Evolutionary conservation across 495 filamentous ascomycete genomes (phyloP), one percentile per base, ranked within the genome.

Genomic region (Hyaloscypha finlandica): DNA sequence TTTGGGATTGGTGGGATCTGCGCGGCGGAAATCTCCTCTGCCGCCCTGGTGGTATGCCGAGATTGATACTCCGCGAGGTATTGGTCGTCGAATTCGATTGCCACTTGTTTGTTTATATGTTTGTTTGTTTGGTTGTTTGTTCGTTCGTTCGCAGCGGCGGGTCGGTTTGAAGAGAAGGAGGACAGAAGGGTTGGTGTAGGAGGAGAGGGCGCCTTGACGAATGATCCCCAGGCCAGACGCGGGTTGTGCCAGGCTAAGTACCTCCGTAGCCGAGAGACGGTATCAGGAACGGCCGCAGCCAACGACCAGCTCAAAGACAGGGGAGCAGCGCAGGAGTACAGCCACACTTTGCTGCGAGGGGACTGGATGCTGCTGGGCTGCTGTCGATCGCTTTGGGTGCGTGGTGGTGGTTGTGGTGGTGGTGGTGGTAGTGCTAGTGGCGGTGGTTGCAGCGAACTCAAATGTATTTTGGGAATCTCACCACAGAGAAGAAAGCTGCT

Each of bases 391-490:
- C 53, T 11, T 31, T 39, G 52, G 51, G 35, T 11, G 35, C 5
- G n/a, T 31, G 22, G 51, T 29, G 51, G 42, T 22, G n/a, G 2
- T 14, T 2, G 29, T 9, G 56, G 1, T 16, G 9, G 22, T 29
- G 12, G 12, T 1, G 25, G 53, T 56, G 25, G 48, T 33, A n/a
- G 30, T 9, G 56, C 9, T 16, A 1, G 22, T 29, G 12, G 12
- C 9, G 25, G 53, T 56, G 25, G 48, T 33, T 16, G 62, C 51
- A 42, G 63, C 19, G 2, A 45, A 60, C 42, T 25, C 25, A 54
- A 32, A n/a, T 5, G 59, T 67, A 67, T 67, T 67, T 67, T 54
- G 3, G 64, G 64, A 58, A 67, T 67, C 58, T 67, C 45, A 55
- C 45, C 31, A 25, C 51, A 20, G 51, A 25, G 42, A 12, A n/a